phyloP scores from a whole-genome alignment of 1,284 basidiomycete genomes.

The Tylopilus sp. region DNA sequence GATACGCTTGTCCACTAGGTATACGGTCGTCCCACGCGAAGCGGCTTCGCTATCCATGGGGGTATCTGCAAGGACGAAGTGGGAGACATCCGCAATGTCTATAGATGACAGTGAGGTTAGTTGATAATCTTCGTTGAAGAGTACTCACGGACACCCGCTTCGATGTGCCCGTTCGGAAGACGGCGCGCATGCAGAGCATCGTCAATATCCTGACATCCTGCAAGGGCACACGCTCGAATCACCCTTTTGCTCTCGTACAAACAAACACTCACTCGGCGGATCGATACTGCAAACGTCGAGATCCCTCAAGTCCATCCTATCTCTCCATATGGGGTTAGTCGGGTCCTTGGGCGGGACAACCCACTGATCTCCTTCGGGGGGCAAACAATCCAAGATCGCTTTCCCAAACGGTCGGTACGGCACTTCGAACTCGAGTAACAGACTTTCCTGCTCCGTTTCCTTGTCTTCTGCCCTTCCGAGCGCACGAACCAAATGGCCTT shows the following conservation, averaged over 20 bases:
- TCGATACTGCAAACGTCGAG: slow-evolving; percentile 96
- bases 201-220: slow-evolving; percentile 97
- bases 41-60: slow-evolving; percentile 98
- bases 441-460: slow-evolving; percentile 93
- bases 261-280: slow-evolving; percentile 67
- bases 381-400: slow-evolving; percentile 91
- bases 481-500: slow-evolving; percentile 95
- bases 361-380: slow-evolving; percentile 89
- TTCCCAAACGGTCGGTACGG: slow-evolving; percentile 96
- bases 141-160: slow-evolving; percentile 94
- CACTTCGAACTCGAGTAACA: slow-evolving; percentile 94
- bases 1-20: slow-evolving; percentile 97
- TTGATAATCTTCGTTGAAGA: background rate
- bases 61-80: slow-evolving; percentile 93
- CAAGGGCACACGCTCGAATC: background rate
- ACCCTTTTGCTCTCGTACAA: too few relatives aligned
- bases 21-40: slow-evolving; percentile 94
- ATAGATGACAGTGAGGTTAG: background rate
- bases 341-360: slow-evolving; percentile 80
- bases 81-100: slow-evolving; percentile 99
- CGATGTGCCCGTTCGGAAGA: slow-evolving; percentile 92
- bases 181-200: slow-evolving; percentile 94
- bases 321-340: slow-evolving; percentile 68
- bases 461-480: slow-evolving; percentile 92
- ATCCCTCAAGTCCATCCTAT: slow-evolving; percentile 85